These are phyloP conservation scores for Mycosphaerella sp. DNA, from an alignment of 2,329 filamentous ascomycete species.

Conservation along the genomic window DNA sequence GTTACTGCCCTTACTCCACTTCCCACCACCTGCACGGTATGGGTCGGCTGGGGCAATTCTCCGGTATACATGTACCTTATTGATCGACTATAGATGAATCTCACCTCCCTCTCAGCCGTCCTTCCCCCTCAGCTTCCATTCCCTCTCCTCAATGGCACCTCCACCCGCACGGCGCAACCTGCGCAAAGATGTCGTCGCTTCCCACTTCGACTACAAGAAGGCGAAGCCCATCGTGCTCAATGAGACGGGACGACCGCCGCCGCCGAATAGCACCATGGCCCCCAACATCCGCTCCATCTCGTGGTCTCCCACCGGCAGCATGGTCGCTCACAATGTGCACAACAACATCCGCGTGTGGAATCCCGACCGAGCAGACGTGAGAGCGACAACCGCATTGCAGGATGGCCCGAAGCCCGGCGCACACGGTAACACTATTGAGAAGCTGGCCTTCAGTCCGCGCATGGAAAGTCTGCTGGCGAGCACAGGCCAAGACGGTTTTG, in stretches of 20 bases:
- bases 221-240: slow-evolving; percentile 65
- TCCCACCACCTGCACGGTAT: too few relatives aligned
- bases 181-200: slow-evolving; percentile 63
- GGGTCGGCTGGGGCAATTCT: too few relatives aligned
- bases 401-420: slow-evolving; percentile 27
- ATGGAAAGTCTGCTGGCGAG: slow-evolving; percentile 73
- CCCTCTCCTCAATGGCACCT: slow-evolving; percentile 28
- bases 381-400: slow-evolving; percentile 68
- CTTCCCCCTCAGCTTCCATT: too few relatives aligned
- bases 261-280: slow-evolving; percentile 24
- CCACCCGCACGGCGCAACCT: slow-evolving; percentile 50
- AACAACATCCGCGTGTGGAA: slow-evolving; percentile 75
- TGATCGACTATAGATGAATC: neutral
- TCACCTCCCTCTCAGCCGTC: too few relatives aligned
- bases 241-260: slow-evolving; percentile 31
- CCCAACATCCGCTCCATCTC: slow-evolving; percentile 47
- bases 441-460: slow-evolving; percentile 69
- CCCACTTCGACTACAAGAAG: slow-evolving; percentile 51
- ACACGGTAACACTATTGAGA: slow-evolving; percentile 54
- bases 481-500: slow-evolving; percentile 64
- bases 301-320: slow-evolving; percentile 79
- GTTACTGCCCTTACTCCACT: too few relatives aligned
- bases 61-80: neutral
- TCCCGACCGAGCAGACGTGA: slow-evolving; percentile 65
- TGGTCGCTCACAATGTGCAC: slow-evolving; percentile 73